Conservation (phyloP, 805 yeast species). For the Nakazawaea sp. region DNA sequence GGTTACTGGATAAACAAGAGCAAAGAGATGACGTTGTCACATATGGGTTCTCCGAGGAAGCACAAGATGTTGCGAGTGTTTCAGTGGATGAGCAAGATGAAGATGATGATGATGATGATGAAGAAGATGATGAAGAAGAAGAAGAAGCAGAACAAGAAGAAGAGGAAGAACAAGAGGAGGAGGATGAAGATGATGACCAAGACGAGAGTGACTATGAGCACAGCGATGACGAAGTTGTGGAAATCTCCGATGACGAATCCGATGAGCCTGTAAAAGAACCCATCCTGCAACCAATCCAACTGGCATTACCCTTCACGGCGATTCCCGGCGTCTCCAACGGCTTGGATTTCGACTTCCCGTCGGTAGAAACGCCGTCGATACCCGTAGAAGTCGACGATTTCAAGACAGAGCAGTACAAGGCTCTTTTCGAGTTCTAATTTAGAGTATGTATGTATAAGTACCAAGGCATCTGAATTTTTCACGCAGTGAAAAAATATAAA, state of each 20-base stretch:
- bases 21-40: not conserved
- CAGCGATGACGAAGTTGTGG: not conserved
- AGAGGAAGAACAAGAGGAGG: conserved; percentile 1
- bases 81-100: conserved; percentile 1
- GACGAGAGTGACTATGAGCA: not conserved
- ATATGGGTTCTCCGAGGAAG: not conserved
- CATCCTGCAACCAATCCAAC: not conserved
- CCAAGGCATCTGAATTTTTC: no score
- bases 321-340: not conserved
- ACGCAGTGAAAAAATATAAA: no score
- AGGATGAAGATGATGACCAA: not conserved
- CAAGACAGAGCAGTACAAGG: conserved; percentile 5
- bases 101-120: conserved; percentile 1
- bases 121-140: conserved; percentile 3
- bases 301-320: not conserved
- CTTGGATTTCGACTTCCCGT: conserved; percentile 2
- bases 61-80: not conserved
- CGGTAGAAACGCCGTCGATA: not conserved
- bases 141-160: conserved; percentile 1
- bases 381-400: not conserved
- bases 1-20: not conserved
- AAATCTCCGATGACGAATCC: not conserved
- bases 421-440: conserved; percentile 1
- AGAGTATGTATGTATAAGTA: no score
- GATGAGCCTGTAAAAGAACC: not conserved